phyloP scores from a whole-genome alignment of 2,329 filamentous ascomycete species.

The Phialophora expanda region DNA sequence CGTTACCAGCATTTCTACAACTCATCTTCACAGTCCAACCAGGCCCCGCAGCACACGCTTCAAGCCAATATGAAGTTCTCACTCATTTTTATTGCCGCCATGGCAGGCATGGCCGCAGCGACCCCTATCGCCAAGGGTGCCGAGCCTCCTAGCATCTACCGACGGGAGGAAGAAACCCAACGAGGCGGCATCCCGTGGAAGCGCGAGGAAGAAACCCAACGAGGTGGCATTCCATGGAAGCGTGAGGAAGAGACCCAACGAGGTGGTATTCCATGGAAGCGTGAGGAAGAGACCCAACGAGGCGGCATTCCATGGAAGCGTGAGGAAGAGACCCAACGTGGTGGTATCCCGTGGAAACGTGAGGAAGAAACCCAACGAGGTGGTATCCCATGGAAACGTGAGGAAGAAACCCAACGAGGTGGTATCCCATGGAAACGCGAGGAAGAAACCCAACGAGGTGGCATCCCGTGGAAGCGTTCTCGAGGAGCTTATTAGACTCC shows the following conservation, averaged over 20 bases:
- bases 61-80: constrained; percentile 8
- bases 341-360: no score
- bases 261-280: no score
- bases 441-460: not conserved
- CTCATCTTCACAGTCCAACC: not conserved
- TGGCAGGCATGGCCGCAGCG: constrained; percentile 1
- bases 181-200: not conserved
- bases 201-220: not conserved
- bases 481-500: not conserved
- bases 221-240: not conserved
- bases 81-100: constrained; percentile 6
- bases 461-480: constrained; percentile 2
- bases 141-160: constrained; percentile 13
- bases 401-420: not conserved
- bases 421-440: not conserved
- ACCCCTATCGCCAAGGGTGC: constrained; percentile 11
- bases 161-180: not conserved
- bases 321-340: no score
- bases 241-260: no score
- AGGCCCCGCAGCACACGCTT: not conserved
- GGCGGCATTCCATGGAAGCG: no score
- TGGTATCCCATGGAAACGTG: not conserved
- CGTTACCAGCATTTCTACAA: not conserved
- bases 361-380: no score
- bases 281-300: no score